Base-by-base conservation (phyloP, 139 green algal species). In the Auxenochlorella pyrenoidosa region DNA sequence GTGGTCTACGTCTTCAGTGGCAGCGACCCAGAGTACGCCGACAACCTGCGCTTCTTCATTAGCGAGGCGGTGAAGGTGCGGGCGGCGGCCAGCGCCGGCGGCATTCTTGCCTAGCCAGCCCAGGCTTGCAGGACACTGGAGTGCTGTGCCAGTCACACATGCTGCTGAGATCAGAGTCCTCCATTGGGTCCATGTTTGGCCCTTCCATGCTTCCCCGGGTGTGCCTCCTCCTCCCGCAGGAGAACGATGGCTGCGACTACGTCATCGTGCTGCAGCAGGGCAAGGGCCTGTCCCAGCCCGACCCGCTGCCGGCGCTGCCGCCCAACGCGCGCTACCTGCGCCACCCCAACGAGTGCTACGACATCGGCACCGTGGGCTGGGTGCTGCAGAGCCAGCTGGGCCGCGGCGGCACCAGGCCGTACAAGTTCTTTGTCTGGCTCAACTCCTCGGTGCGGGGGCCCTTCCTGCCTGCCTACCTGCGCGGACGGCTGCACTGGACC, bases 351-450 rank as follows among this genome's bases (percentile, higher is more conserved):
- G 89, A 94, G 51, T 97, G 95, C 90, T 97, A 96, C 68, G 95
- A 97, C 86, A 95, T 95, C 90, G 95, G 95, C 68, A 96, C 94
- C 3, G 94, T 95, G 26, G 95, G 94, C 28, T 97, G 94, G 94
- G 84, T 97, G 60, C 89, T 97, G 66, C 54, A 86, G 5, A 90
- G 38, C 21, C 79, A 91, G 30, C 77, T 91, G 10, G 88, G 54
- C 38, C 15, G 15, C 12, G 15, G 2, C n/a, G 47, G 36, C 63
- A 41, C n/a, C 43, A 77, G n/a, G 30, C 18, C 44, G 5, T 90
- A 87, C n/a, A 5, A 8, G 30, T 92, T 93, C 76, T 93, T 93
- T 71, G 66, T 94, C 40, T 94, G 91, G 88, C 75, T 94, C 43
- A 93, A 94, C 59, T 92, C 88, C 34, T 89, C 86, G 19, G 90